Evolutionary conservation across 1,284 basidiomycete species (phyloP), one percentile per base, ranked within the genome.

Genomic region (Rhodofomes roseus): DNA sequence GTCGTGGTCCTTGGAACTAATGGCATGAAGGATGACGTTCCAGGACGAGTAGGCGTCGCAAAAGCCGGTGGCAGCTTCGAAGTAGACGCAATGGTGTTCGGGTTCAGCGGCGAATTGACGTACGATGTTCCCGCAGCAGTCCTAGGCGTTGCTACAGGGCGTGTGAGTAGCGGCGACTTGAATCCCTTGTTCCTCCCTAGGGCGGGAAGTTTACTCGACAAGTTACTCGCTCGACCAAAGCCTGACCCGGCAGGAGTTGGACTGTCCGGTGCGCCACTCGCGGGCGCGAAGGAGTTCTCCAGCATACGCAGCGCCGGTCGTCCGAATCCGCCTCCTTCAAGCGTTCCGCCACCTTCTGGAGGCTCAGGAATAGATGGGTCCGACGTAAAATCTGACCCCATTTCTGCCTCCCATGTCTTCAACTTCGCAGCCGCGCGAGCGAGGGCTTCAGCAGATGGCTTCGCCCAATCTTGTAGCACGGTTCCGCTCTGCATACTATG

Each of bases 381-480:
- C 44, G 23, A 36, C 9, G 50, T 52, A 36, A 54, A n/a, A 39
- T 66, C 66, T n/a, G 59, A 59, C 4, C 76, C 75, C 6, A 78
- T 76, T 55, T 85, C 81, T 22, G 75, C 71, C 40, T 86, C 82
- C 89, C 67, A 83, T 67, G 77, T 73, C 60, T 75, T 76, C 72
- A 86, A 77, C 64, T 77, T 82, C 58, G 79, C 77, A 67, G 80
- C 73, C 0, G 87, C 88, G 62, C 78, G 78, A 5, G 79, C 80
- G 7, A 89, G 67, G 1, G 89, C 86, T 25, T 74, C 75, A n/a
- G 74, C 77, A 2, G 88, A 87, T 0, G 87, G 87, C 40, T 75
- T 68, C 7, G 86, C 72, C 65, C 59, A 69, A 20, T 60, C 60
- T 46, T 55, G 65, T 43, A 39, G 61, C 64, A 65, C 55, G 27